Percentiles rank a stretch among this genome's conserved stretches.
These are phyloP conservation scores for Alternaria ventricosa DNA, from an alignment of 2,329 filamentous ascomycete genomes.

Conservation along the genomic window DNA sequence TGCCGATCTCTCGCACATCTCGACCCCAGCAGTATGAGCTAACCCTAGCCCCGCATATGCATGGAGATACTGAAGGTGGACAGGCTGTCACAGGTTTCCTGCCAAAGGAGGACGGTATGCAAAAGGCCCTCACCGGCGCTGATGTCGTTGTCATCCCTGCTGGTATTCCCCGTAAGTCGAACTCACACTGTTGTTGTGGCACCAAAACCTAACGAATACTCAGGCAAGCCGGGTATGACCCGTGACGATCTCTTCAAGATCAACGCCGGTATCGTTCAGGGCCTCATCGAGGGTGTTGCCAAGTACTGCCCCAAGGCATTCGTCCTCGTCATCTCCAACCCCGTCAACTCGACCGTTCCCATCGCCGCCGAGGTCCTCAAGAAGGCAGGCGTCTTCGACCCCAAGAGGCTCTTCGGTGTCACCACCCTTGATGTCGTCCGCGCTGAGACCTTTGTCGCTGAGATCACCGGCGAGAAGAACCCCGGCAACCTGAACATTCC, in stretches of 20 bases:
- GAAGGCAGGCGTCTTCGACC: conserved; percentile 88
- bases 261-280: conserved; percentile 97
- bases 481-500: conserved; percentile 84
- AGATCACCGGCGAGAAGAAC: conserved; percentile 81
- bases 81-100: conserved; percentile 86
- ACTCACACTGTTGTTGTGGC: not conserved
- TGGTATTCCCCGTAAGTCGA: conserved; percentile 83
- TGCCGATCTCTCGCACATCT: conserved; percentile 96
- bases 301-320: conserved; percentile 91
- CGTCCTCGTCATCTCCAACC: conserved; percentile 98
- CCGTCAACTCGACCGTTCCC: conserved; percentile 98
- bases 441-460: conserved; percentile 93
- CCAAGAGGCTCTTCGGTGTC: conserved; percentile 96
- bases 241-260: conserved; percentile 99
- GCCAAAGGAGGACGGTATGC: conserved; percentile 81
- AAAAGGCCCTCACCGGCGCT: conserved; percentile 86
- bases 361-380: conserved; percentile 98
- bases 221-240: conserved; percentile 99
- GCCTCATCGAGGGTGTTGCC: conserved; percentile 85
- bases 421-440: conserved; percentile 98
- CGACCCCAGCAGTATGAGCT: conserved; percentile 75
- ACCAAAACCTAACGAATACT: conserved; percentile 22
- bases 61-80: conserved; percentile 21
- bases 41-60: conserved; percentile 11
- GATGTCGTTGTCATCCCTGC: conserved; percentile 98